Evolutionary conservation across 371 early-diverging fungal genomes (phyloP).

Genomic region (Mortierella sp.): DNA sequence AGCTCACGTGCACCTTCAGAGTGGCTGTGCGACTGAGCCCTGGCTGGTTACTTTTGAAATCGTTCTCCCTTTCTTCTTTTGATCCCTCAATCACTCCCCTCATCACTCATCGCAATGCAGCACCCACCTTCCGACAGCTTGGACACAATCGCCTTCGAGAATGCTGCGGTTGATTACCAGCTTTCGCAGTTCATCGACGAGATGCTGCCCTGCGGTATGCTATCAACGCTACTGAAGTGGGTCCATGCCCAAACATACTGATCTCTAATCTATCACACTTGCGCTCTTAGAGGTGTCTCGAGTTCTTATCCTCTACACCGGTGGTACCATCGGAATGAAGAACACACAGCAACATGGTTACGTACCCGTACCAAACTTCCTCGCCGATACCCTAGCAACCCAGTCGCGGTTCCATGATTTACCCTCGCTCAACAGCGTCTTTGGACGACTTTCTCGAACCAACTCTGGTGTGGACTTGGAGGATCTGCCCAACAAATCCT

Average conservation of each 20-base stretch:
- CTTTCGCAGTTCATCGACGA: conserved; percentile 54
- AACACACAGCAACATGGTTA: conserved; percentile 81
- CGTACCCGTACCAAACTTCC: conserved; percentile 80
- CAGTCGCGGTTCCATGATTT: conserved; percentile 93
- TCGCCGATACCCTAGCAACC: conserved; percentile 78
- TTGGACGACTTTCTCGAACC: conserved; percentile 48
- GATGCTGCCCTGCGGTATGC: conserved; percentile 53
- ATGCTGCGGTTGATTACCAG: conserved; percentile 54
- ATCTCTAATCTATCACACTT: too few relatives aligned
- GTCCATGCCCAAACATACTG: background rate
- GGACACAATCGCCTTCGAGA: conserved; percentile 53
- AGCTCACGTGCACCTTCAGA: too few relatives aligned
- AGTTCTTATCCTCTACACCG: conserved; percentile 93
- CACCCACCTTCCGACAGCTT: conserved; percentile 12
- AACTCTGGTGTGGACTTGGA: conserved; percentile 38
- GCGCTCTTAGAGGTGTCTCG: conserved; percentile 74
- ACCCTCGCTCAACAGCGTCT: conserved; percentile 46
- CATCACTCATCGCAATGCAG: conserved; percentile 4
- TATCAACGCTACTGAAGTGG: background rate
- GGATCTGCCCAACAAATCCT: conserved; percentile 13
- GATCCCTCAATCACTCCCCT: background rate
- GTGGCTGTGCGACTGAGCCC: too few relatives aligned
- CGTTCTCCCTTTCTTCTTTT: too few relatives aligned
- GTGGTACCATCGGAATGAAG: conserved; percentile 97
- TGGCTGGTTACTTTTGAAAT: too few relatives aligned